phyloP scores from a whole-genome alignment of 805 yeast genomes.

The Yamadazyma philogaea region DNA sequence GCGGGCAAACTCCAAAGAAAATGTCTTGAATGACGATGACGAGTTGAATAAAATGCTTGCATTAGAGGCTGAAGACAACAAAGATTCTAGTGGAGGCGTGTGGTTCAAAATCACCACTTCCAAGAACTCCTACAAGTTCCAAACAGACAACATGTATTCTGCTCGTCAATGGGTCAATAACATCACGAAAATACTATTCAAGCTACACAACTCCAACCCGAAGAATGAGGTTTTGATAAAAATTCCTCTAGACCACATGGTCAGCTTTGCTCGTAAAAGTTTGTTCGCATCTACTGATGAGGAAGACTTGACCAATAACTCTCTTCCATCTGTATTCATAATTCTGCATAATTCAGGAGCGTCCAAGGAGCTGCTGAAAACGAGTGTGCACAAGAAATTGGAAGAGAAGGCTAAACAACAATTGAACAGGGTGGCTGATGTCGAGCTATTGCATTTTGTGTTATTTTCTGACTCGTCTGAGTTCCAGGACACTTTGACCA shows the following conservation, averaged over 20 bases:
- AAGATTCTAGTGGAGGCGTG: conserved; percentile 30
- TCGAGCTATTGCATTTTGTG: conserved; percentile 70
- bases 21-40: conserved; percentile 22
- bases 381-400: conserved; percentile 10
- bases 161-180: conserved; percentile 81
- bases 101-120: conserved; percentile 63
- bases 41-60: conserved; percentile 20
- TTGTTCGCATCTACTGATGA: conserved; percentile 15
- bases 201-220: conserved; percentile 55
- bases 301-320: conserved; percentile 17
- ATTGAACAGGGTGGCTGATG: conserved; percentile 3
- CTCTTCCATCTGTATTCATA: conserved; percentile 12
- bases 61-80: conserved; percentile 25
- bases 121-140: conserved; percentile 57
- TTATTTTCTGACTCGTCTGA: conserved; percentile 53
- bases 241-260: conserved; percentile 67
- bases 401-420: conserved; percentile 10
- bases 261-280: conserved; percentile 53
- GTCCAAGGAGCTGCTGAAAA: neutral
- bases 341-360: neutral
- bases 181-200: conserved; percentile 72
- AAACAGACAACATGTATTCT: conserved; percentile 66
- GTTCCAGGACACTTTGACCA: conserved; percentile 39
- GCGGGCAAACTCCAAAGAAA: conserved; percentile 8
- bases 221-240: conserved; percentile 73